Percentiles rank a stretch among this genome's conserved stretches.
Evolutionary conservation across 306 rosid species (phyloP).

Genomic region (Acacia acuminata): DNA sequence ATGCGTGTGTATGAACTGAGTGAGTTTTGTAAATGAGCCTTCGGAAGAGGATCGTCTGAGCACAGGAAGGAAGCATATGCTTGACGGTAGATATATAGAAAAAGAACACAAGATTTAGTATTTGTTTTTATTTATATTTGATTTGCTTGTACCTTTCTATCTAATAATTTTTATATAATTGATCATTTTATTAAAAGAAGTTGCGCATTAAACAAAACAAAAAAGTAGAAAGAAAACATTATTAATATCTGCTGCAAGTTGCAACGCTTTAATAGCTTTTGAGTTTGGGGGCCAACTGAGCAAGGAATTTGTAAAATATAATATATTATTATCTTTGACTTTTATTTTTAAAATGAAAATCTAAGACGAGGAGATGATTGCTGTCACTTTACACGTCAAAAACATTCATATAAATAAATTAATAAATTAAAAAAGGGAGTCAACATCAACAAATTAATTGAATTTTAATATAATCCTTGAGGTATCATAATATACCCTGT

Average conservation of each 20-base stretch:
- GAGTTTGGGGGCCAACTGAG: neutral
- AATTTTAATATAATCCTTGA: neutral
- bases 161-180: neutral
- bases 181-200: too few relatives aligned
- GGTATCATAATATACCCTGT: neutral
- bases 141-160: neutral
- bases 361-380: constrained; percentile 15
- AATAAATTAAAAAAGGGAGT: neutral
- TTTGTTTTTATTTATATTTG: too few relatives aligned
- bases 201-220: neutral
- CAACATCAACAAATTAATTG: neutral
- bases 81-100: neutral
- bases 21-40: neutral
- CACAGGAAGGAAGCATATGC: neutral
- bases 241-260: too few relatives aligned
- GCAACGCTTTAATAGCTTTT: too few relatives aligned
- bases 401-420: neutral
- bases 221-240: neutral
- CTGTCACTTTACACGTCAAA: constrained; percentile 30
- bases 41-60: neutral
- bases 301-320: neutral
- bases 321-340: neutral
- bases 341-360: neutral
- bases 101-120: neutral
- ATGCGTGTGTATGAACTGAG: neutral